Conservation (phyloP, 495 filamentous ascomycete genomes). For the Massariosphaeria phaeospora region DNA sequence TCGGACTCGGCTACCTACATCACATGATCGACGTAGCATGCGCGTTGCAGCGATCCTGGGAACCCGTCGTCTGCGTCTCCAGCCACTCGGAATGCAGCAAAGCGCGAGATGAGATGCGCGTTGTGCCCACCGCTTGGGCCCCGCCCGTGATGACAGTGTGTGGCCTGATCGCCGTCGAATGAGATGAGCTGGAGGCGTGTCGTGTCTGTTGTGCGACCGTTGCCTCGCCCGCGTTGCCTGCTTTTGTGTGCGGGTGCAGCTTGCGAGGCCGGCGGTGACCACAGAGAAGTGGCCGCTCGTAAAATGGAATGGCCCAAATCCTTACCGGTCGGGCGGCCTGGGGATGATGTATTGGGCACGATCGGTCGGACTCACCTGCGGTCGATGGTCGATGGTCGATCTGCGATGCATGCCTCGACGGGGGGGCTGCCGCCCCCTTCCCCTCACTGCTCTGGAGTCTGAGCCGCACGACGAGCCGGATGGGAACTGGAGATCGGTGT, state of each 20-base stretch:
- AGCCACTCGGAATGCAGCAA: conserved; percentile 24
- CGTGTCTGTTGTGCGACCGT: conserved; percentile 14
- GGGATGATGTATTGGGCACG: not conserved
- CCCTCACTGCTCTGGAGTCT: not conserved
- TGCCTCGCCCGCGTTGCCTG: not conserved
- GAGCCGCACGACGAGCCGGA: not conserved
- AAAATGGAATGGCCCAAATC: too few species aligned
- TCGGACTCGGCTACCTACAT: conserved; percentile 7
- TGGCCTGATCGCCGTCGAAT: not conserved
- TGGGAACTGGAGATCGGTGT: not conserved
- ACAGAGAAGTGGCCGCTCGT: not conserved
- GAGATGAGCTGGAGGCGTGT: not conserved
- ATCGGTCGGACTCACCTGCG: too few species aligned
- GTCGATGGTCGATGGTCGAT: too few species aligned
- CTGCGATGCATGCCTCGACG: too few species aligned
- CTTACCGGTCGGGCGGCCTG: not conserved
- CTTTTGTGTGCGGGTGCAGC: conserved; percentile 13
- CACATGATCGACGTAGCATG: conserved; percentile 18
- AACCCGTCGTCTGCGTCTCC: conserved; percentile 10
- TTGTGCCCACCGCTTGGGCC: too few species aligned
- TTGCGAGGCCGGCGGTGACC: not conserved
- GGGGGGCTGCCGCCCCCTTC: not conserved
- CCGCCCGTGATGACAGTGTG: too few species aligned
- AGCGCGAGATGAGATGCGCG: not conserved
- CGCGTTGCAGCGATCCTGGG: conserved; percentile 18